Base-by-base conservation (phyloP, 805 yeast species). In the Kurtzmaniella cleridarum region DNA sequence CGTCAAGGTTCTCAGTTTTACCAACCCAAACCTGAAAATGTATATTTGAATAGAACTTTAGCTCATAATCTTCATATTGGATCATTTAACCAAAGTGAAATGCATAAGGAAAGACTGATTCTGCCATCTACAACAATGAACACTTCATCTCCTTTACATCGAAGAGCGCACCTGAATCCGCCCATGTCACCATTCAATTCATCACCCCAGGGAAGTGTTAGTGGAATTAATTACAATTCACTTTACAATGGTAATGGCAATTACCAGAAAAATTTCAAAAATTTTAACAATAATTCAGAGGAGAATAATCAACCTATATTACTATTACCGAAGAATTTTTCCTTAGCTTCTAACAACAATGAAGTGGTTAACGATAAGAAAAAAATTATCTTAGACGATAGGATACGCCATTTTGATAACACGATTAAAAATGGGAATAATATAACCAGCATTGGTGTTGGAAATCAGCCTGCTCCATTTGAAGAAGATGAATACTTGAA, bases 311-410 rank as follows among this genome's bases (percentile, higher is more conserved):
- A 62, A 28, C 76, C 79, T 1, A 75, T 75, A 15, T 62, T 75
- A 18, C 54, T 75, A 35, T 60, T 75, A 36, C 79, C 80, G 0
- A 74, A 69, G 47, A 73, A 69, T 43, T 69, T 68, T 39, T 59
- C 73, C 4, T 51, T 63, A 6, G 54, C 54, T 4, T 38, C 46
- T 3, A 30, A 30, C 14, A 14, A 27, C 11, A 32, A 27, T 16
- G 45, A 31, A 24, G 33, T 36, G 6, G 10, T 31, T 7, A 33
- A 30, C 10, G 46, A 50, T 20, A 55, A 49, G 29, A 64, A 64
- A 41, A 46, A 63, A 27, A 33, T 50, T 5, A 58, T 66, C 13
- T 31, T 55, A 16, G 66, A 59, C 41, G 59, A 55, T 11, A 35
- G 43, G 15, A 32, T 17, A 33, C 16, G 5, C 20, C 8, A 36